phyloP scores from a whole-genome alignment of 805 yeast genomes.

The Ogataea paraovalis region DNA sequence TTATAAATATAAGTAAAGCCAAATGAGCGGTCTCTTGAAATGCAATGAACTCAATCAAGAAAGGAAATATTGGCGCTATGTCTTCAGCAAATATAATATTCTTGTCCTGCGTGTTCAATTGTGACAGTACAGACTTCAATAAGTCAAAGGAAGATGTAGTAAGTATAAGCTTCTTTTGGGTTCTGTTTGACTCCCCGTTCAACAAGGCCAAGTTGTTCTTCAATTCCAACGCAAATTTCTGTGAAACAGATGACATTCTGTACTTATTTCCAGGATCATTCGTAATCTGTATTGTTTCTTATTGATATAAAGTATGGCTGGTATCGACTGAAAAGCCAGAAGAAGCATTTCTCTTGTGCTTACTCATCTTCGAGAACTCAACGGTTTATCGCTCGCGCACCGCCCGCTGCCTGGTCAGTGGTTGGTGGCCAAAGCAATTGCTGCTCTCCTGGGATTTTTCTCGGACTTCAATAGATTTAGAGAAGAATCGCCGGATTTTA shows the following conservation, averaged over 20 bases:
- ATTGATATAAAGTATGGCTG: no score
- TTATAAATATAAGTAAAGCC: neutral
- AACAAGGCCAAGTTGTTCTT: neutral
- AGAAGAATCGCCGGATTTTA: no score
- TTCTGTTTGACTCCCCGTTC: neutral
- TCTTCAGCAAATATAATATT: neutral
- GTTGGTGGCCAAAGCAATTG: no score
- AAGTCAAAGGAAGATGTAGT: neutral
- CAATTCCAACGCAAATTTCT: neutral
- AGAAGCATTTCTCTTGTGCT: no score
- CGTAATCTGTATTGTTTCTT: no score
- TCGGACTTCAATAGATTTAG: no score
- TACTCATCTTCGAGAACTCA: no score
- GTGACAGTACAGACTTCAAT: neutral
- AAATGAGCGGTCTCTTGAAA: slow-evolving; percentile 1
- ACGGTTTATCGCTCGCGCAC: no score
- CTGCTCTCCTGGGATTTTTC: no score
- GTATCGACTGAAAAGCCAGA: no score
- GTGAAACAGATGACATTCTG: neutral
- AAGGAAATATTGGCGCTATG: neutral
- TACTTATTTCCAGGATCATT: no score
- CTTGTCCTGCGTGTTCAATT: neutral
- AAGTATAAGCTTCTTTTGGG: neutral
- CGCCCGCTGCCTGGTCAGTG: no score
- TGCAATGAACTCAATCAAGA: neutral